Base-by-base conservation (phyloP, 192 early-diverging fungal genomes). In the Helicostylum pulchrum region DNA sequence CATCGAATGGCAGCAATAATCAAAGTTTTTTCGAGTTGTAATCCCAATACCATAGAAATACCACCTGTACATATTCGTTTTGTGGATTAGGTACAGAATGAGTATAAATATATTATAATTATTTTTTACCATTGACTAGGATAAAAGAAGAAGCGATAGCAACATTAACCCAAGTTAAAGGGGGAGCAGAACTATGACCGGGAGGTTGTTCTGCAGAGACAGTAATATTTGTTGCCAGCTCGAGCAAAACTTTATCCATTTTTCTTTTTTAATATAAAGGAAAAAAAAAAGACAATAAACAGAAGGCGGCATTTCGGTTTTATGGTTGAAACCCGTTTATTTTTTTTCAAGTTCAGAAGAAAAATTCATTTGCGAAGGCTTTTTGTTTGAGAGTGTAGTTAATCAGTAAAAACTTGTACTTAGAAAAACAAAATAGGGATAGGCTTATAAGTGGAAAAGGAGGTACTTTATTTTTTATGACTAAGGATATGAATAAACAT, bases 1-100 rank as follows among this genome's bases (percentile, higher is more conserved):
- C 89, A 92, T 7, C 92, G 87, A 54, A 85, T 53, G 0, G 92
- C 80, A 11, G 88, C 78, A 8, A 94, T 77, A 14, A 90, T 66
- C 12, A 95, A 65, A 2, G 83, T 84, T 17, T 65, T 79, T 68
- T 85, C 85, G 2, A 95, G 70, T 2, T 83, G 78, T 11, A 95
- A 81, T 0, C 87, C 85, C 36, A 95, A 73, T 10, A 54, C 17
- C 31, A 58, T 2, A 1, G 71, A 73, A 10, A 73, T 64, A 20
- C 50, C 15, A n/a, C 68, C 68, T 70, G 30, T 15, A 23, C 7
- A 47, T 14, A 15, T 30, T 36, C 17, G 49, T 19, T 31, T 39
- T 26, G 26, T 23, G 31, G 8, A 58, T 43, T 44, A 49, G 7
- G 3, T 6, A 53, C 49, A 42, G 20, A 20, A 56, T 4, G 8